Base-by-base conservation (phyloP, 1,139 yeast species). In the Hyphopichia burtonii region DNA sequence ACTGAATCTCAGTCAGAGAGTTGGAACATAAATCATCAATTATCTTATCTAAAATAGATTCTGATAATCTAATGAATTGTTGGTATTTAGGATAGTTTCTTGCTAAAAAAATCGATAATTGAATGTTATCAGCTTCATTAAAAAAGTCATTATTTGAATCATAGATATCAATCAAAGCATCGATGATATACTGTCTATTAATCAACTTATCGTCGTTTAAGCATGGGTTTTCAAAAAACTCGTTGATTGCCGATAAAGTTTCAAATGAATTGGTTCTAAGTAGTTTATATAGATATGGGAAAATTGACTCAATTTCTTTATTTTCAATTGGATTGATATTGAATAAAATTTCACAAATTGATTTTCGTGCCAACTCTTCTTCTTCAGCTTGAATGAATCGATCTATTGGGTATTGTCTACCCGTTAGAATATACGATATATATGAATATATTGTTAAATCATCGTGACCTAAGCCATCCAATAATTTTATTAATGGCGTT, bases 331-430 rank as follows among this genome's bases (percentile, higher is more conserved):
- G 22, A 30, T 40, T 38, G 23, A 45, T 51, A 31, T 57, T 52
- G 56, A 89, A 86, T 14, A 89, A 54, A 11, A 83, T 57, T 38
- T 70, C 67, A 47, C 83, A 81, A 0, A 87, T 54, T 18, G 66
- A 61, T 10, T 63, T 51, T 49, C 81, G 80, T 0, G 84, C 82
- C 1, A 48, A 34, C 1, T 46, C 42, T 40, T 49, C 61, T 30
- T 48, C 55, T 32, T 50, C 61, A 1, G 41, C 45, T 12, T 59
- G 63, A 28, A 84, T 68, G 18, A 60, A 61, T 31, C 68, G 62
- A 14, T 83, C 91, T 0, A 85, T 82, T 0, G 96, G 96, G 56
- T 82, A 90, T 45, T 83, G 83, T 39, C 90, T 66, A 1, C 96
- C 94, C 0, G 90, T 82, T 35, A 88, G 64, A n/a, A 82, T 66